Percentiles rank a stretch among this genome's conserved stretches.
Evolutionary conservation across 2,329 filamentous ascomycete genomes (phyloP).

Genomic region (Fusarium papillatum): DNA sequence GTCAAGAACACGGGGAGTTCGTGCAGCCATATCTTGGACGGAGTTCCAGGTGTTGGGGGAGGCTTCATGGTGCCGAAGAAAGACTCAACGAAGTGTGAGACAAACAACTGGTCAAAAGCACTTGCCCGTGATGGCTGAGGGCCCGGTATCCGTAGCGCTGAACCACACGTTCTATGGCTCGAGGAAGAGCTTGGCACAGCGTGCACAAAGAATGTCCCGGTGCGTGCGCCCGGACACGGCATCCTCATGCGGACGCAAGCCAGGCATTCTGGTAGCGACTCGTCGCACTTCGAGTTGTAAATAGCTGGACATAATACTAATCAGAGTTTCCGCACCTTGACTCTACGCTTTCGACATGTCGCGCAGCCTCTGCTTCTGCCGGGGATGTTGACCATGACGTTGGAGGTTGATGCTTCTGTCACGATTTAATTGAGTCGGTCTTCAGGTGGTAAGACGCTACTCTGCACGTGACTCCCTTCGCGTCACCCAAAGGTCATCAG

Average conservation of each 20-base stretch:
- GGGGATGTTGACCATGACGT: slow-evolving; percentile 20
- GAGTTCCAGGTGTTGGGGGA: neutral
- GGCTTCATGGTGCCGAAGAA: slow-evolving; percentile 21
- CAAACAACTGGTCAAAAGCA: slow-evolving; percentile 22
- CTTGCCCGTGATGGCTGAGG: slow-evolving; percentile 6
- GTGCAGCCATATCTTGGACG: slow-evolving; percentile 16
- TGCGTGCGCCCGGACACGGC: slow-evolving; percentile 12
- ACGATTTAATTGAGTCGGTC: neutral
- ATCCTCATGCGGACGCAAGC: slow-evolving; percentile 17
- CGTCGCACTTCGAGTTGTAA: slow-evolving; percentile 12
- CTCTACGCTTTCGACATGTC: slow-evolving; percentile 22
- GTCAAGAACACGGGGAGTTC: slow-evolving; percentile 11
- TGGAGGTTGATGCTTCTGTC: neutral
- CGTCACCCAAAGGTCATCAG: neutral
- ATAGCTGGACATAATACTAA: neutral
- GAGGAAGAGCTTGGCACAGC: neutral
- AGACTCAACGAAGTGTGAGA: slow-evolving; percentile 21
- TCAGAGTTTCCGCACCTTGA: slow-evolving; percentile 4
- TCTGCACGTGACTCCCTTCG: neutral
- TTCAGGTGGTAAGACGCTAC: neutral
- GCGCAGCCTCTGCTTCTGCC: slow-evolving; percentile 23
- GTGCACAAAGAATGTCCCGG: slow-evolving; percentile 19
- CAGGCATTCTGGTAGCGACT: slow-evolving; percentile 9
- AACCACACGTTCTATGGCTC: neutral
- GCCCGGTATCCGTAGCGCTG: neutral